These are phyloP conservation scores for Candida michaelii DNA, from an alignment of 805 yeast genomes.

Conservation along the genomic window DNA sequence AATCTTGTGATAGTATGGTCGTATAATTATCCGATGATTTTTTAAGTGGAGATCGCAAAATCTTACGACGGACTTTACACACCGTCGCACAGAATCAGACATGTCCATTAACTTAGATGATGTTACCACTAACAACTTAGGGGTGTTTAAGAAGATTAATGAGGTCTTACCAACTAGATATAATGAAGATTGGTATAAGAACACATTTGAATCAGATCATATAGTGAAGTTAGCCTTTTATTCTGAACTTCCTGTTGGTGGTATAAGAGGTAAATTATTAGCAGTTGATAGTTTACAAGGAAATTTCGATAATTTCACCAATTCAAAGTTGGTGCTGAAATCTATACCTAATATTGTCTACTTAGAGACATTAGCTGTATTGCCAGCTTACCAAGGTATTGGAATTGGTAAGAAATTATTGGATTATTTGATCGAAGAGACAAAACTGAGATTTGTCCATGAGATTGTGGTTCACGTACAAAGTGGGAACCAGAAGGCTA, in stretches of 20 bases:
- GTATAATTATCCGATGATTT: conserved; percentile 1
- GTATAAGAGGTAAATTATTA: conserved; percentile 56
- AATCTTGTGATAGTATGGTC: not conserved
- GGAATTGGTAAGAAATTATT: conserved; percentile 65
- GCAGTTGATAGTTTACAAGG: conserved; percentile 34
- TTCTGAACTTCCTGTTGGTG: conserved; percentile 81
- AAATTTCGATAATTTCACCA: conserved; percentile 26
- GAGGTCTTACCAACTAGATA: conserved; percentile 52
- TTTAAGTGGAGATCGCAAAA: conserved; percentile 3
- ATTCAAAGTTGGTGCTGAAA: conserved; percentile 23
- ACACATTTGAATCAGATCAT: conserved; percentile 47
- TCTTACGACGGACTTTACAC: too few species aligned
- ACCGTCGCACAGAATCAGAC: too few species aligned
- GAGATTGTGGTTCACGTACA: conserved; percentile 56
- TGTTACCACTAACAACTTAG: conserved; percentile 59
- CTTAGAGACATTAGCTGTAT: conserved; percentile 66
- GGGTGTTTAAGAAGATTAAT: conserved; percentile 57
- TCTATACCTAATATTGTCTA: conserved; percentile 54
- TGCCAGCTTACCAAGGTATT: conserved; percentile 57
- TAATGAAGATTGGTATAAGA: conserved; percentile 52
- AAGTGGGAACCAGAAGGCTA: conserved; percentile 37
- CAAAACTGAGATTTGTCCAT: conserved; percentile 54
- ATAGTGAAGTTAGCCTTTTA: conserved; percentile 61
- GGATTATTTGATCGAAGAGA: conserved; percentile 54
- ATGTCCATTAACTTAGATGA: conserved; percentile 43